Evolutionary conservation across 345 rosid genomes (phyloP).

Genomic region (Raphanus sativus): DNA sequence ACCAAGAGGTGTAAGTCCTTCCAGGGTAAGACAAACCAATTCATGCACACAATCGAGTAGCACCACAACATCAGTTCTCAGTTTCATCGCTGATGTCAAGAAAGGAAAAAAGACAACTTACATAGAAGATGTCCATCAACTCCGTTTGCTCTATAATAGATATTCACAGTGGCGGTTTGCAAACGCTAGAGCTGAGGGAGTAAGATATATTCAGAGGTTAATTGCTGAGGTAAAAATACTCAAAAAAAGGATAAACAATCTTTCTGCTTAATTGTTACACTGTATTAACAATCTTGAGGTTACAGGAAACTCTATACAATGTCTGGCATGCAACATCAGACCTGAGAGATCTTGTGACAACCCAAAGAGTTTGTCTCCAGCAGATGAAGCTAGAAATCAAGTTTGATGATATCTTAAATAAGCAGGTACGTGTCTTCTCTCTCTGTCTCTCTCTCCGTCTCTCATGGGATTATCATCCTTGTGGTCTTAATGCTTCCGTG

Average conservation of each 20-base stretch:
- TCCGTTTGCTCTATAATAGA: slow-evolving; percentile 75
- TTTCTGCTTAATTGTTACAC: background rate
- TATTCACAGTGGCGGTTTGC: slow-evolving; percentile 86
- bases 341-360: slow-evolving; percentile 64
- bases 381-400: slow-evolving; percentile 66
- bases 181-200: slow-evolving; percentile 71
- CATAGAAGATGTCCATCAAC: slow-evolving; percentile 86
- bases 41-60: slow-evolving; percentile 50
- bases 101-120: slow-evolving; percentile 63
- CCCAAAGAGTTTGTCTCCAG: slow-evolving; percentile 61
- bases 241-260: background rate
- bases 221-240: slow-evolving; percentile 64
- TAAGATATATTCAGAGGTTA: slow-evolving; percentile 57
- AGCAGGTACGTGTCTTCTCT: slow-evolving; percentile 59
- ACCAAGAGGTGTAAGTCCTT: slow-evolving; percentile 74
- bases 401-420: slow-evolving; percentile 58
- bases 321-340: slow-evolving; percentile 66
- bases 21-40: slow-evolving; percentile 58
- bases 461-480: background rate
- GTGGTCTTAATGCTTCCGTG: slow-evolving; percentile 8
- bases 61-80: slow-evolving; percentile 64
- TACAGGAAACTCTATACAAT: slow-evolving; percentile 72
- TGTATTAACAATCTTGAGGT: slow-evolving; percentile 28
- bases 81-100: slow-evolving; percentile 76
- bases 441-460: background rate